phyloP scores from a whole-genome alignment of 2,329 filamentous ascomycete species.

The Ophiostoma sp. region DNA sequence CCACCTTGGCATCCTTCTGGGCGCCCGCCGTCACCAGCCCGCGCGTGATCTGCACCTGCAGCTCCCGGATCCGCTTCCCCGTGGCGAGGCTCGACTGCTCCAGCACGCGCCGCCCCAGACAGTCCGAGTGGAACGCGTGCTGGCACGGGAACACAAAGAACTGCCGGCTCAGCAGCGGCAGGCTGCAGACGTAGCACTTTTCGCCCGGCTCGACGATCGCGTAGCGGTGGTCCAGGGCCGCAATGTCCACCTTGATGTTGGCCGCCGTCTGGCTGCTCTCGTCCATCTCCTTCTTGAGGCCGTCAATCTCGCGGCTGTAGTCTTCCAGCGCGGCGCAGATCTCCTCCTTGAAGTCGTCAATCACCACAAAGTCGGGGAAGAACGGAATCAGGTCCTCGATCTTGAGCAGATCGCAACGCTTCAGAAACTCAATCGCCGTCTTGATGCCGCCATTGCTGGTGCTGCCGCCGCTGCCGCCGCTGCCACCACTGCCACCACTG shows the following conservation, averaged over 20 bases:
- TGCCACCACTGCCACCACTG: neutral
- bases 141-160: slow-evolving; percentile 99
- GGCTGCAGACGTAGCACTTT: slow-evolving; percentile 79
- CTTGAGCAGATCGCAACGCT: slow-evolving; percentile 80
- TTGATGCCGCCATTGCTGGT: slow-evolving; percentile 63
- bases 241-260: slow-evolving; percentile 87
- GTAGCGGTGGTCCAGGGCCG: slow-evolving; percentile 78
- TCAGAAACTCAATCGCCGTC: slow-evolving; percentile 86
- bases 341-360: slow-evolving; percentile 98
- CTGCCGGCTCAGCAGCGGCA: slow-evolving; percentile 81
- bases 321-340: slow-evolving; percentile 91
- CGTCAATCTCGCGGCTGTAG: slow-evolving; percentile 86
- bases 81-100: slow-evolving; percentile 72
- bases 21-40: slow-evolving; percentile 61
- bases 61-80: slow-evolving; percentile 72
- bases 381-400: slow-evolving; percentile 98
- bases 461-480: slow-evolving; percentile 30
- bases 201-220: slow-evolving; percentile 96
- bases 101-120: slow-evolving; percentile 77
- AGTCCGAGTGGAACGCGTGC: slow-evolving; percentile 95
- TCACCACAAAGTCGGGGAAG: slow-evolving; percentile 97
- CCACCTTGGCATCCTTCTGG: slow-evolving; percentile 74
- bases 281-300: slow-evolving; percentile 89
- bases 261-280: slow-evolving; percentile 81
- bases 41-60: slow-evolving; percentile 77